These are phyloP conservation scores for Fusarium multiceps DNA, from an alignment of 2,329 filamentous ascomycete genomes.

Conservation along the genomic window DNA sequence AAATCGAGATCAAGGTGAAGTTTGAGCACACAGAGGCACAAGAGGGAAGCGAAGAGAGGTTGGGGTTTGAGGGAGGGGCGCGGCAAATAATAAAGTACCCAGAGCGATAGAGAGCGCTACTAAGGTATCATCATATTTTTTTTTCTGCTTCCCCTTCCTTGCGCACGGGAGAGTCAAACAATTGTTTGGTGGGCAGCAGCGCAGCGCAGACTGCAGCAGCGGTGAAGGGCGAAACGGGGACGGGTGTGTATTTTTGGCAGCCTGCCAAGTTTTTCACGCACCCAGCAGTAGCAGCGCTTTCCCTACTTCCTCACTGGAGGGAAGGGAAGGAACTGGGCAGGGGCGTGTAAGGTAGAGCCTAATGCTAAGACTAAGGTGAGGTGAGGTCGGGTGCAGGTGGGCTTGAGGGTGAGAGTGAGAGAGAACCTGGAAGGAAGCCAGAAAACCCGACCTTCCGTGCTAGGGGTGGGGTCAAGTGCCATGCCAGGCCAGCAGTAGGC, in stretches of 20 bases:
- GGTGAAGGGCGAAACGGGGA: conserved; percentile 34
- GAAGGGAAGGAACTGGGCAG: conserved; percentile 4
- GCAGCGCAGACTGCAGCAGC: conserved; percentile 32
- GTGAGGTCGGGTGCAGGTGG: conserved; percentile 13
- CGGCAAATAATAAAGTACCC: conserved; percentile 45
- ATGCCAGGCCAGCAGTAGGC: conserved; percentile 4
- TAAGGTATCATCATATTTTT: conserved; percentile 40
- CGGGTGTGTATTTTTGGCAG: conserved; percentile 43
- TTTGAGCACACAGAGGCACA: conserved; percentile 37
- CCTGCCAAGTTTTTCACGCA: conserved; percentile 31
- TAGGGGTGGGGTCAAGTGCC: conserved; percentile 38
- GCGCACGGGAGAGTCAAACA: conserved; percentile 42
- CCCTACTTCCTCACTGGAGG: conserved; percentile 17
- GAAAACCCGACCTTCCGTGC: conserved; percentile 24
- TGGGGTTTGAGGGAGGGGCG: conserved; percentile 41
- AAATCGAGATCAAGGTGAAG: conserved; percentile 39
- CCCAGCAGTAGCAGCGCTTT: conserved; percentile 12
- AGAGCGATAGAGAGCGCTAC: not conserved
- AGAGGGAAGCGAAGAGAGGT: conserved; percentile 39
- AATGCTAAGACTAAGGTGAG: conserved; percentile 7
- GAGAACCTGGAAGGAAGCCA: conserved; percentile 28
- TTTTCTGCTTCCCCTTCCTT: conserved; percentile 23
- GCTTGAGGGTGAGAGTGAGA: conserved; percentile 1
- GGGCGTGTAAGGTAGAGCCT: conserved; percentile 31
- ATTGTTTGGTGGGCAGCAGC: conserved; percentile 44